phyloP scores from a whole-genome alignment of 2,329 filamentous ascomycete species.

The Emydomyces testavorans region DNA sequence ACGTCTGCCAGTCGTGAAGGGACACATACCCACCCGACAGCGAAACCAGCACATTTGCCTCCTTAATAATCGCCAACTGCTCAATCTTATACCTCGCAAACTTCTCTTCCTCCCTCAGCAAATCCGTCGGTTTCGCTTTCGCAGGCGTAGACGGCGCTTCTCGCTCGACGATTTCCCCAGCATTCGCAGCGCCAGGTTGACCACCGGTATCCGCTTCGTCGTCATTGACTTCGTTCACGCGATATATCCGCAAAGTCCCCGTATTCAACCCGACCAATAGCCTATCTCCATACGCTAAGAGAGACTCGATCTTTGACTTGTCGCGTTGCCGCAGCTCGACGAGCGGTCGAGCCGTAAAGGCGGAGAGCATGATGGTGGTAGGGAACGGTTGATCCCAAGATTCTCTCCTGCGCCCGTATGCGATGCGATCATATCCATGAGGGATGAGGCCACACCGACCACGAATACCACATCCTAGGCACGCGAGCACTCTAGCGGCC shows the following conservation, averaged over 20 bases:
- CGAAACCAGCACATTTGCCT: slow-evolving; percentile 81
- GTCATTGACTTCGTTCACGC: slow-evolving; percentile 57
- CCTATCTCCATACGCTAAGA: slow-evolving; percentile 84
- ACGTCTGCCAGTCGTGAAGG: slow-evolving; percentile 78
- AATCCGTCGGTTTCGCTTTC: slow-evolving; percentile 55
- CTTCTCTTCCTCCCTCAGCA: slow-evolving; percentile 83
- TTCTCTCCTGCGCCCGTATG: slow-evolving; percentile 14
- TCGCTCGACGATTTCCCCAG: slow-evolving; percentile 1
- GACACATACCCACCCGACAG: slow-evolving; percentile 83
- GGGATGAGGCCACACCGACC: neutral
- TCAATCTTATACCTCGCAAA: slow-evolving; percentile 85
- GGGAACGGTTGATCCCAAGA: slow-evolving; percentile 5
- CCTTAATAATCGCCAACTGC: slow-evolving; percentile 90
- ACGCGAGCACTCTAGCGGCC: neutral
- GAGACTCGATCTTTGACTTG: slow-evolving; percentile 94
- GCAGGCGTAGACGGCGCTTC: slow-evolving; percentile 12
- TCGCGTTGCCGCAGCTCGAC: slow-evolving; percentile 93
- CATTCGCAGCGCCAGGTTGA: slow-evolving; percentile 14
- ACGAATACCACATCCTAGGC: neutral
- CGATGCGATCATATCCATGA: slow-evolving; percentile 11
- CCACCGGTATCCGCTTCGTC: slow-evolving; percentile 30
- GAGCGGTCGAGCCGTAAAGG: slow-evolving; percentile 90
- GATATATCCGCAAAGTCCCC: slow-evolving; percentile 78
- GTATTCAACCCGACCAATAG: slow-evolving; percentile 86
- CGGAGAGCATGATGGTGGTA: slow-evolving; percentile 63